A percentile compares a stretch with the other conserved stretches of the same genome.
Evolutionary conservation across 495 filamentous ascomycete species (phyloP).

Genomic region (Cercophora scortea): DNA sequence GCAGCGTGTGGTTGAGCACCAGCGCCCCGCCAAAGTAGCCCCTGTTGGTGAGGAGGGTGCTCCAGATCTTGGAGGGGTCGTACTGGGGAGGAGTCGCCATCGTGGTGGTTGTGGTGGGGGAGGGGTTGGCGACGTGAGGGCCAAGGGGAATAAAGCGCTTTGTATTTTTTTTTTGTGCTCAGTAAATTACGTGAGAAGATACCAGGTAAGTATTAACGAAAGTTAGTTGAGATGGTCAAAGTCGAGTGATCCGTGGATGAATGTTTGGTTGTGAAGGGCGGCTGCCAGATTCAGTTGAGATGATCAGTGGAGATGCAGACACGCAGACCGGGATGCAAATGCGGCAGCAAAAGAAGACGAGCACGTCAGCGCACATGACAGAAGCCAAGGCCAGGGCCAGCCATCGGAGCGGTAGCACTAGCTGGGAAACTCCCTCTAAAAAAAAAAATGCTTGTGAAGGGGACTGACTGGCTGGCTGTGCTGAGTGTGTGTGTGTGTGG

Average conservation of each 20-base stretch:
- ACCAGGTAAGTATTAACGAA: no score
- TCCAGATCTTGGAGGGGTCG: constrained; percentile 30
- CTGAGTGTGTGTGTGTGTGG: no score
- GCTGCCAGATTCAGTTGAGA: background rate
- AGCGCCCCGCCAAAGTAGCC: constrained; percentile 30
- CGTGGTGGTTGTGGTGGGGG: background rate
- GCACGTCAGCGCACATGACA: constrained; percentile 12
- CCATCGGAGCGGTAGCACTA: background rate
- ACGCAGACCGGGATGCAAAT: background rate
- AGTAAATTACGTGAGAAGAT: no score
- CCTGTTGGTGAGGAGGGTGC: constrained; percentile 31
- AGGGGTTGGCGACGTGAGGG: no score
- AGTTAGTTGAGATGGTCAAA: no score
- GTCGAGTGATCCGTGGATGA: background rate
- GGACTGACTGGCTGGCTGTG: no score
- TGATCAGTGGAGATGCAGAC: background rate
- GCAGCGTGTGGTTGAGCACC: constrained; percentile 31
- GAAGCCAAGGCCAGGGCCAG: background rate
- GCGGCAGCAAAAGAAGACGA: background rate
- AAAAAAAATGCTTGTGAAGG: no score
- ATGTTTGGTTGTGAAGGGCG: background rate
- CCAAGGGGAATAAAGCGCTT: background rate
- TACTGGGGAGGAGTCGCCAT: background rate
- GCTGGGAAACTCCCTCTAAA: background rate
- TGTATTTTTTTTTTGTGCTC: background rate